Percentiles rank a stretch among this genome's conserved stretches.
phyloP scores from a whole-genome alignment of 345 rosid species.

The Crucihimalaya himalaica region DNA sequence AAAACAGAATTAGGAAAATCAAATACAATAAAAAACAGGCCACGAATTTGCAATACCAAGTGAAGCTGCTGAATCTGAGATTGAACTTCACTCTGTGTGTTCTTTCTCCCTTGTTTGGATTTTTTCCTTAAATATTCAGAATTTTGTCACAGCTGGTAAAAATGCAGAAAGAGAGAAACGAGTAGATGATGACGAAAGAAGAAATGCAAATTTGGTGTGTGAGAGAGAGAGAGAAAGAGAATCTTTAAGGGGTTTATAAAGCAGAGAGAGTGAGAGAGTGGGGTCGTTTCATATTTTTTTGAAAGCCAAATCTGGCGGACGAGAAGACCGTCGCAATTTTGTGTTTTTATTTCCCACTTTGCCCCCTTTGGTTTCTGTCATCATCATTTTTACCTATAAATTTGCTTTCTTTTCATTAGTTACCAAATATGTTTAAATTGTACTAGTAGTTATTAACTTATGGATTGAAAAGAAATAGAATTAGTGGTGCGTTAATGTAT shows the following conservation, averaged over 20 bases:
- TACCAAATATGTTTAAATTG: background rate
- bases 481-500: background rate
- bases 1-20: background rate
- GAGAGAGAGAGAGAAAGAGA: slow-evolving; percentile 25
- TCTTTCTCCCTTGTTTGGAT: background rate
- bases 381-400: background rate
- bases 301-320: slow-evolving; percentile 41
- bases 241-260: slow-evolving; percentile 42
- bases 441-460: background rate
- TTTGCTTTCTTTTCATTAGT: background rate
- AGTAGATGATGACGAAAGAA: slow-evolving; percentile 26
- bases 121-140: background rate
- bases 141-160: background rate
- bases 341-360: background rate
- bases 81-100: slow-evolving; percentile 2
- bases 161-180: background rate
- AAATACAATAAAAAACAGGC: background rate
- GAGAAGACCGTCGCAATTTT: slow-evolving; percentile 25
- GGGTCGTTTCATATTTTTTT: slow-evolving; percentile 28
- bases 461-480: no score
- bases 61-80: slow-evolving; percentile 28
- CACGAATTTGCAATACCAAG: slow-evolving; percentile 38
- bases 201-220: slow-evolving; percentile 27
- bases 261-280: slow-evolving; percentile 30
- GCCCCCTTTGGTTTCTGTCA: slow-evolving; percentile 20